A percentile compares a stretch with the other conserved stretches of the same genome.
These are phyloP conservation scores for Epicoccum nigrum DNA, from an alignment of 2,329 filamentous ascomycete genomes.

Conservation along the genomic window DNA sequence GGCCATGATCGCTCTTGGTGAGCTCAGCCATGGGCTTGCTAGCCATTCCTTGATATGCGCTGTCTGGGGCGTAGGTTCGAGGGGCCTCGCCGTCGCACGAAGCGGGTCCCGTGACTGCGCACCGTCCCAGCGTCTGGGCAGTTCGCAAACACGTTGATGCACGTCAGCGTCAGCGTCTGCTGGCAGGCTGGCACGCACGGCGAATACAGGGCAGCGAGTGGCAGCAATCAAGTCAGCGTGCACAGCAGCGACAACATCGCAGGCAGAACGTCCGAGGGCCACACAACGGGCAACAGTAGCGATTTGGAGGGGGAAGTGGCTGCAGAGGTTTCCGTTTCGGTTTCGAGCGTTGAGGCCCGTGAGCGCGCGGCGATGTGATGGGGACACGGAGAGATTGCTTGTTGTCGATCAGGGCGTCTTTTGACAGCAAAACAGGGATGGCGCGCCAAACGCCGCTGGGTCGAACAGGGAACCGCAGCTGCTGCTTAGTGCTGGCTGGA, in stretches of 20 bases:
- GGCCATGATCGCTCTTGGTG: constrained; percentile 35
- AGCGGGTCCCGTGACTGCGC: constrained; percentile 18
- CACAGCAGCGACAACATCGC: constrained; percentile 26
- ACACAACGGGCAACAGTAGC: constrained; percentile 5
- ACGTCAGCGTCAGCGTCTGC: constrained; percentile 18
- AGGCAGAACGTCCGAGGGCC: constrained; percentile 8
- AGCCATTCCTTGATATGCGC: constrained; percentile 32
- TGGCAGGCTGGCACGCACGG: constrained; percentile 9
- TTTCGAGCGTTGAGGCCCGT: constrained; percentile 6
- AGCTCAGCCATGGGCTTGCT: constrained; percentile 39
- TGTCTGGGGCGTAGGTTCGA: constrained; percentile 16
- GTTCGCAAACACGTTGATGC: constrained; percentile 12
- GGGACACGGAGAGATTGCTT: constrained; percentile 27
- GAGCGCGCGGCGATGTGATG: constrained; percentile 12
- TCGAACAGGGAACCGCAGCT: constrained; percentile 5
- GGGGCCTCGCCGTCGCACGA: constrained; percentile 30
- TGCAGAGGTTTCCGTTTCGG: constrained; percentile 11
- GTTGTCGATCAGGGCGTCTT: constrained; percentile 14
- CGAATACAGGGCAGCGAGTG: constrained; percentile 14
- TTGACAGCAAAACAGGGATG: constrained; percentile 28
- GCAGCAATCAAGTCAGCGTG: constrained; percentile 18
- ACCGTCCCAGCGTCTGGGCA: constrained; percentile 13
- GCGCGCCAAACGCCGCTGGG: constrained; percentile 1
- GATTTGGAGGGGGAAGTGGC: constrained; percentile 1
- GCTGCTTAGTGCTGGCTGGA: constrained; percentile 6